Evolutionary conservation across 208 protist species (phyloP).

Genomic region (Crithidia fasciculata): DNA sequence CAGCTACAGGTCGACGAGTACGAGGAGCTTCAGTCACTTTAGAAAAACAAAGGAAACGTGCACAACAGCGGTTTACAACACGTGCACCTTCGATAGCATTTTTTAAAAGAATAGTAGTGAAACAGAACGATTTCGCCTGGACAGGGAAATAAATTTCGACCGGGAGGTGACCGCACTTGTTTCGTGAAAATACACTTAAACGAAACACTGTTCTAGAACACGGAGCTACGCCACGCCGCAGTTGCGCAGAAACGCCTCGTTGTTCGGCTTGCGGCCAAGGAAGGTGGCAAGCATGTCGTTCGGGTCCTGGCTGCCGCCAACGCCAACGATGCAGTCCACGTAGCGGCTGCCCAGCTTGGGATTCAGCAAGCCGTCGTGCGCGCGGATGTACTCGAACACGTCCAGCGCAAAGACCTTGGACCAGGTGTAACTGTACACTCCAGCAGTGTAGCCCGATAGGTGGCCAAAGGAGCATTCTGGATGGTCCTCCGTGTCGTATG

Average conservation of each 20-base stretch:
- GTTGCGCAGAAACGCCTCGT: constrained; percentile 74
- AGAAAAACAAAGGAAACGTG: too few relatives aligned
- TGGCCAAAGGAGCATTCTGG: constrained; percentile 85
- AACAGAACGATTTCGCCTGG: too few relatives aligned
- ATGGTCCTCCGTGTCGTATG: constrained; percentile 61
- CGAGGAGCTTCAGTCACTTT: too few relatives aligned
- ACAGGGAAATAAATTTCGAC: too few relatives aligned
- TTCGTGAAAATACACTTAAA: too few relatives aligned
- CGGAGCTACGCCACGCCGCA: constrained; percentile 42
- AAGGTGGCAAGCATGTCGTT: constrained; percentile 82
- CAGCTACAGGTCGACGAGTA: too few relatives aligned
- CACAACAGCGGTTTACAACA: too few relatives aligned
- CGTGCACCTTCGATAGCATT: too few relatives aligned
- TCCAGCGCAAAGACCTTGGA: constrained; percentile 88
- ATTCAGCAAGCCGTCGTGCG: constrained; percentile 70
- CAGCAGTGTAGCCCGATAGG: constrained; percentile 78
- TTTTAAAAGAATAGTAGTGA: too few relatives aligned
- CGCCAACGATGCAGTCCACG: constrained; percentile 76
- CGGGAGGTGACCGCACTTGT: too few relatives aligned
- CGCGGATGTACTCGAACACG: constrained; percentile 80
- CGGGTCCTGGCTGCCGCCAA: constrained; percentile 76
- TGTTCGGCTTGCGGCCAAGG: constrained; percentile 85
- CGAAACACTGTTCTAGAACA: too few relatives aligned
- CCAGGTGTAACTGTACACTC: constrained; percentile 90
- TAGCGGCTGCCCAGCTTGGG: constrained; percentile 68